Evolutionary conservation across 2,329 filamentous ascomycete genomes (phyloP), one percentile per base, ranked within the genome.

Genomic region (Trichothecium sympodiale): DNA sequence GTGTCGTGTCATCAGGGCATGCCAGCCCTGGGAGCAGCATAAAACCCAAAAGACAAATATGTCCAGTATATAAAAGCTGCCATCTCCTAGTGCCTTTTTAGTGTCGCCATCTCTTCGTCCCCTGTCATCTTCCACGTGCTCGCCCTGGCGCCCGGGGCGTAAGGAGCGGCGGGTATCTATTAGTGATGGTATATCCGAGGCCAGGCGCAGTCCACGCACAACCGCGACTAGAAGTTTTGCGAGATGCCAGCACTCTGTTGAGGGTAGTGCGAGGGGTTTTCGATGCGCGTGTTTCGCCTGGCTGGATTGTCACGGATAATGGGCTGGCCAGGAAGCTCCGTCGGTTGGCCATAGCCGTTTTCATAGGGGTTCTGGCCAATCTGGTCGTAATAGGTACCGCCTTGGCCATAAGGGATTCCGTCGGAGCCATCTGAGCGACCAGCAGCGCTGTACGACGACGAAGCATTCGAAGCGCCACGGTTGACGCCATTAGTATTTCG

Each of bases 201-300:
- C 20, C 20, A 25, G 20, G 29, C 17, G 14, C 17, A 17, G 17
- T 15, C 29, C 17, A 15, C 14, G 29, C 14, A 8, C 4, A 15
- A 9, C 12, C 17, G 7, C 3, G 4, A 32, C 57, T 74, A 96
- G 51, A 98, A 98, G 60, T 98, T 98, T 61, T 96, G 91, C 23
- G 91, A 84, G 50, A 98, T 95, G 40, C 91, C 91, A 28, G 85
- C 85, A 50, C 84, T 94, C 64, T 94, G 87, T 53, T 93, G 85
- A 9, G 89, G 88, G 51, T 84, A 93, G 43, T 91, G 83, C 31
- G 83, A 76, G 3, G 86, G 81, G 54, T 82, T 94, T 63, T 96
- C 88, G 51, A 98, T 96, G 42, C 88, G 77, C 10, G 91, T 95
- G 62, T 95, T 95, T 45, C 91, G 77, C 47, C 91, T 71, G 18